A percentile compares a stretch with the other conserved stretches of the same genome.
These are phyloP conservation scores for Larix kaempferi DNA, from an alignment of 75 land plant genomes.

Conservation along the genomic window DNA sequence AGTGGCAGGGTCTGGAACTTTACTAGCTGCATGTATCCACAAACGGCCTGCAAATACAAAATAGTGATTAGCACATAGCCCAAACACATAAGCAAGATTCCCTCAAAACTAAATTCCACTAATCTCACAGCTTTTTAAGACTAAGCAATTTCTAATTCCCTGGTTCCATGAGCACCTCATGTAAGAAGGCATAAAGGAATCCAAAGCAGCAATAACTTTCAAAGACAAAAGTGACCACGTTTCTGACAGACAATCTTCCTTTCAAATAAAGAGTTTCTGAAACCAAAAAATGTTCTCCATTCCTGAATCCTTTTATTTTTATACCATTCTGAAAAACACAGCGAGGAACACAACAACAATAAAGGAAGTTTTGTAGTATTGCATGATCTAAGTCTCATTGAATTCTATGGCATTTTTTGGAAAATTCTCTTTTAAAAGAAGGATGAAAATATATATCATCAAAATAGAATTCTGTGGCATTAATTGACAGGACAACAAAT, in stretches of 20 bases:
- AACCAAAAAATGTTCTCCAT: not conserved
- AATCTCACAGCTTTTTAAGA: not conserved
- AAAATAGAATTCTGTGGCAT: too few relatives aligned
- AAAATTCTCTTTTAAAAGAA: too few relatives aligned
- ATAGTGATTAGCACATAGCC: not conserved
- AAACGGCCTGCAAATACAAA: slow-evolving; percentile 51
- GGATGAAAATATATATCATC: too few relatives aligned
- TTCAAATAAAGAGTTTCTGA: not conserved
- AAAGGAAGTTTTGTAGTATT: not conserved
- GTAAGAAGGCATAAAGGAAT: not conserved
- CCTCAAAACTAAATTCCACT: slow-evolving; percentile 7
- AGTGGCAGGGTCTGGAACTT: slow-evolving; percentile 80
- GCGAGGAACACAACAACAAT: not conserved
- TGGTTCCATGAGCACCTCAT: too few relatives aligned
- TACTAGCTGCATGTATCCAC: slow-evolving; percentile 94
- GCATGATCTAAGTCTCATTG: not conserved
- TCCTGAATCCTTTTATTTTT: not conserved
- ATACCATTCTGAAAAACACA: not conserved
- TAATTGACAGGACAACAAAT: too few relatives aligned
- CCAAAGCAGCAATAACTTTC: not conserved
- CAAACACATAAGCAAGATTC: not conserved
- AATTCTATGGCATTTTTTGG: too few relatives aligned
- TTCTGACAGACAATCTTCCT: not conserved
- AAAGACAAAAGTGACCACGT: not conserved
- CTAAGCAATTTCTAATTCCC: too few relatives aligned